Evolutionary conservation across 768 basidiomycete genomes (phyloP).

Genomic region (Naganishia vishniacii): DNA sequence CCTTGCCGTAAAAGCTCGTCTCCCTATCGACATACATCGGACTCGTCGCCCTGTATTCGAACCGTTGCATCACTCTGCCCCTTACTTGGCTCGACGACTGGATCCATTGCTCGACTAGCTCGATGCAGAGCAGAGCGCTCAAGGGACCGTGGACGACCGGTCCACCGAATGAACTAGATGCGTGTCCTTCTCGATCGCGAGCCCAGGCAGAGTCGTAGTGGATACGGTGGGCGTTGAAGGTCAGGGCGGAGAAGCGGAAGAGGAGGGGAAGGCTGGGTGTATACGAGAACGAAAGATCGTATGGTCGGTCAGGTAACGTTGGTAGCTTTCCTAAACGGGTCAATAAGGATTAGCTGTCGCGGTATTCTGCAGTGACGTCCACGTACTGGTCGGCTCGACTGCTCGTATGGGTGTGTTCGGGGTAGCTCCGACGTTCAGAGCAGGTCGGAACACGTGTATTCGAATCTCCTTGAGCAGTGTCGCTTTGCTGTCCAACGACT

Average conservation of each 20-base stretch:
- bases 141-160: constrained; percentile 74
- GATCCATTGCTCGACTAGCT: constrained; percentile 41
- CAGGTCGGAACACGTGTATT: constrained; percentile 40
- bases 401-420: no score
- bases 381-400: no score
- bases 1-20: constrained; percentile 32
- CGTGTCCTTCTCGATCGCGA: constrained; percentile 63
- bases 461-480: constrained; percentile 37
- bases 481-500: constrained; percentile 1
- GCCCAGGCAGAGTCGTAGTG: constrained; percentile 75
- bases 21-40: constrained; percentile 42
- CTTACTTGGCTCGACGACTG: neutral
- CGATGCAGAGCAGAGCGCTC: constrained; percentile 64
- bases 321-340: neutral
- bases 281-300: constrained; percentile 63
- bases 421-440: constrained; percentile 12
- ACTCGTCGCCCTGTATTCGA: constrained; percentile 67
- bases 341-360: no score
- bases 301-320: neutral
- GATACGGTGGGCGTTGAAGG: constrained; percentile 78
- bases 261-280: constrained; percentile 65
- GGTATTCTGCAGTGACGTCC: no score
- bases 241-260: constrained; percentile 80
- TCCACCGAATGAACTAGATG: constrained; percentile 51
- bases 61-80: constrained; percentile 50